Conservation (phyloP, 2,329 filamentous ascomycete genomes). For the Pestalotiopsis fici region DNA sequence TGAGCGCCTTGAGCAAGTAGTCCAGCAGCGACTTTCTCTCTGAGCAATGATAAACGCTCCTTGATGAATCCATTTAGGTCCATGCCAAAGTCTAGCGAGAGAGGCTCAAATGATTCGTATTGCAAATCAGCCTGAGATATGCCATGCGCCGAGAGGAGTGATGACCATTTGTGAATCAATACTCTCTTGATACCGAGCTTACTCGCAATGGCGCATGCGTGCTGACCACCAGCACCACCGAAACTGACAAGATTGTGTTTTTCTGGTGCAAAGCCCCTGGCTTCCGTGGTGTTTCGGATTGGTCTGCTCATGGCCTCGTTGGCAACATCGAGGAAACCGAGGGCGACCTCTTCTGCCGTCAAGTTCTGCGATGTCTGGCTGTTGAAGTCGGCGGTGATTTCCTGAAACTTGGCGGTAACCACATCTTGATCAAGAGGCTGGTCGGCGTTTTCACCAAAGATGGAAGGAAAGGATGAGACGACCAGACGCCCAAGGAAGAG, state of each 20-base stretch:
- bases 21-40: slow-evolving; percentile 37
- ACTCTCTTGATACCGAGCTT: slow-evolving; percentile 39
- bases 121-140: slow-evolving; percentile 18
- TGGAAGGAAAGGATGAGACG: slow-evolving; percentile 71
- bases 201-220: slow-evolving; percentile 41
- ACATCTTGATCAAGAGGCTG: slow-evolving; percentile 45
- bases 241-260: slow-evolving; percentile 40
- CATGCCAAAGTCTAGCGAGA: slow-evolving; percentile 11
- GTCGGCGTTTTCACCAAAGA: slow-evolving; percentile 70
- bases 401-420: slow-evolving; percentile 36
- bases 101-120: slow-evolving; percentile 14
- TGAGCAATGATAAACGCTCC: slow-evolving; percentile 5
- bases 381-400: slow-evolving; percentile 43
- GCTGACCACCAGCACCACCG: slow-evolving; percentile 73
- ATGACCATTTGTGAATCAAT: slow-evolving; percentile 36
- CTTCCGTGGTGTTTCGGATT: slow-evolving; percentile 64
- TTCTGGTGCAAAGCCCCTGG: slow-evolving; percentile 37
- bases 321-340: slow-evolving; percentile 73
- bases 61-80: slow-evolving; percentile 8
- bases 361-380: slow-evolving; percentile 20
- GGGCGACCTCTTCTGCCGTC: slow-evolving; percentile 47
- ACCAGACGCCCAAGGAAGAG: slow-evolving; percentile 61
- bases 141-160: slow-evolving; percentile 34
- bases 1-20: slow-evolving; percentile 20
- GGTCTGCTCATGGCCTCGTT: slow-evolving; percentile 77